phyloP scores from a whole-genome alignment of 1,284 basidiomycete genomes.

The Ceratobasidium sp. region DNA sequence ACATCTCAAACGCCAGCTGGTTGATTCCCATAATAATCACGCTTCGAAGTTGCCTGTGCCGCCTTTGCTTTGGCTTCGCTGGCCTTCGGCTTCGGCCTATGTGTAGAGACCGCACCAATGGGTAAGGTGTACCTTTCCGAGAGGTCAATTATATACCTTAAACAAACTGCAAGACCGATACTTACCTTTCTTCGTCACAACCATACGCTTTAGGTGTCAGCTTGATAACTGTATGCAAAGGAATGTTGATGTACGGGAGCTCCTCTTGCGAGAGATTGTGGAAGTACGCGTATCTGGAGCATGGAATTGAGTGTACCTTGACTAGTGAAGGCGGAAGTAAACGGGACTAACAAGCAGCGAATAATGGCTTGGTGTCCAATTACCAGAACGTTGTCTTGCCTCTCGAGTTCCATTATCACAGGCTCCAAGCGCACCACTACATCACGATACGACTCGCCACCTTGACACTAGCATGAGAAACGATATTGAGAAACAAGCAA shows the following conservation, averaged over 20 bases:
- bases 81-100: conserved; percentile 81
- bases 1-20: background rate
- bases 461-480: conserved; percentile 45
- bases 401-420: conserved; percentile 98
- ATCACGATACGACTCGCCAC: conserved; percentile 94
- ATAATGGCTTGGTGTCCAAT: conserved; percentile 96
- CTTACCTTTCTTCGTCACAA: conserved; percentile 92
- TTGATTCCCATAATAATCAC: conserved; percentile 42
- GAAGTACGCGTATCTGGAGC: conserved; percentile 87
- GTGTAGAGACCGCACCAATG: conserved; percentile 91
- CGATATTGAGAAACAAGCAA: conserved; percentile 40
- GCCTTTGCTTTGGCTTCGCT: conserved; percentile 6
- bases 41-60: conserved; percentile 12
- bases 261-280: conserved; percentile 91
- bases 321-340: no score
- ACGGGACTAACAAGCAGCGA: conserved; percentile 74
- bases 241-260: conserved; percentile 97
- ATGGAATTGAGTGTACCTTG: no score
- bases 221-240: conserved; percentile 97
- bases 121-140: conserved; percentile 76
- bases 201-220: conserved; percentile 98
- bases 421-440: conserved; percentile 97
- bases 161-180: background rate
- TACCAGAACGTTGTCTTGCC: conserved; percentile 96
- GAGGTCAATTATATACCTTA: conserved; percentile 40